Conservation (phyloP, 106 monocot genomes). For the Dactylorhiza incarnata region DNA sequence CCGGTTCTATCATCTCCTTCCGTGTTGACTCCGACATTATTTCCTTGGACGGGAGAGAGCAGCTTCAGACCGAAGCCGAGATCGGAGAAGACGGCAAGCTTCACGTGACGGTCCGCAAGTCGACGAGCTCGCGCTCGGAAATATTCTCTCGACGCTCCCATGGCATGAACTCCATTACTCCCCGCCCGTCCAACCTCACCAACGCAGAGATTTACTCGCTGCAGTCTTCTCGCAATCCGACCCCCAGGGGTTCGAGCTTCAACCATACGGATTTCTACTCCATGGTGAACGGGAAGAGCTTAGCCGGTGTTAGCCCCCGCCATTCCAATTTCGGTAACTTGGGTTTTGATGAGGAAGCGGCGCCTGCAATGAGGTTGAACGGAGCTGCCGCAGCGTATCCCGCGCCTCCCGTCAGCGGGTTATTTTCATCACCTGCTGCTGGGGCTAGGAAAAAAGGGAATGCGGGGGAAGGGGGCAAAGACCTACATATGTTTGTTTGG, state of each 20-base stretch:
- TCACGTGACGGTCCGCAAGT: constrained; percentile 36
- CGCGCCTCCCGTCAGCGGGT: not conserved
- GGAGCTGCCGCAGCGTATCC: not conserved
- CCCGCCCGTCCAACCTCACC: constrained; percentile 45
- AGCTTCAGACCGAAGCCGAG: constrained; percentile 49
- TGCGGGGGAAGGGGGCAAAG: constrained; percentile 11
- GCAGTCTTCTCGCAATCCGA: constrained; percentile 29
- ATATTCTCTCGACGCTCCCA: constrained; percentile 18
- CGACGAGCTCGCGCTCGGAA: constrained; percentile 18
- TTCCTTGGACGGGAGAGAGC: constrained; percentile 36
- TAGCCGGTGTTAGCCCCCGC: not conserved
- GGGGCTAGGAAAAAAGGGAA: constrained; percentile 10
- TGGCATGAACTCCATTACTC: constrained; percentile 18
- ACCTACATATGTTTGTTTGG: constrained; percentile 39
- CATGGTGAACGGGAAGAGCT: constrained; percentile 18
- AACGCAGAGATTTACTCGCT: constrained; percentile 37
- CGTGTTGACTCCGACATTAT: constrained; percentile 42
- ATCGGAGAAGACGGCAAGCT: constrained; percentile 38
- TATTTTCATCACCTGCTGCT: constrained; percentile 8
- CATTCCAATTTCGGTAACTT: constrained; percentile 7
- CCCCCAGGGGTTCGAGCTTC: constrained; percentile 42
- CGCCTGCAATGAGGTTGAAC: not conserved
- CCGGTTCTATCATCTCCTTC: constrained; percentile 35
- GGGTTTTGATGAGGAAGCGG: constrained; percentile 9
- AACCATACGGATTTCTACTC: constrained; percentile 41